Evolutionary conservation across 192 early-diverging fungal genomes (phyloP), one percentile per base, ranked within the genome.

Genomic region (Coemansia sp.): DNA sequence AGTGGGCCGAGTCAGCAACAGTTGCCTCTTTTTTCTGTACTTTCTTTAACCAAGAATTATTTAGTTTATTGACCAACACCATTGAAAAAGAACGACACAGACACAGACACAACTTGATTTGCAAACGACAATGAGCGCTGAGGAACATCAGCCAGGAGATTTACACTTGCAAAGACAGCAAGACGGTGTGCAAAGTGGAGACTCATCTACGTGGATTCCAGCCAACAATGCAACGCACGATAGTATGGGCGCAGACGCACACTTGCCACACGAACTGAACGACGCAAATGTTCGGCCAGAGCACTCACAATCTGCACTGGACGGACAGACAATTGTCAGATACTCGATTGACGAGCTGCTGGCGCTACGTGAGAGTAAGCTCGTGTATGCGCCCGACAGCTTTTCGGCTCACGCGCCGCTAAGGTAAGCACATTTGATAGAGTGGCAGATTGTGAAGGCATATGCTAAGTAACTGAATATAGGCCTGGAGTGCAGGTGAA

Each of bases 271-370:
- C 40, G 22, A 9, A 23, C 14, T 6, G 51, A 53, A 53, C 15
- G 12, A 5, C 25, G 4, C 11, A 28, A 15, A 12, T 8, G 10
- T 1, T 19, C 17, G 12, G 6, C 22, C 51, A 26, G n/a, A 7
- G 25, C 51, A 53, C 22, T 5, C 9, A 3, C 51, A 21, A 25
- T 22, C 57, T 42, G 37, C 31, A 3, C 22, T n/a, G 6, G 12
- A 6, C 34, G 51, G 8, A 14, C 15, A 34, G 42, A 26, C 61
- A 15, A 20, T 26, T 31, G 40, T 75, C 50, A 56, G 69, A 62
- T 81, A 81, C 50, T 58, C 68, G 2, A 61, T 66, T 20, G 68
- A 71, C 7, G 61, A 81, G 53, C 59, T 81, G 61, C 44, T 81
- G 5, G 69, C 66, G 9, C 57, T 81, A 4, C 68, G 69, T 11